A percentile compares a stretch with the other conserved stretches of the same genome.
Evolutionary conservation across 2,329 filamentous ascomycete genomes (phyloP).

Genomic region (Anthostomella pinea): DNA sequence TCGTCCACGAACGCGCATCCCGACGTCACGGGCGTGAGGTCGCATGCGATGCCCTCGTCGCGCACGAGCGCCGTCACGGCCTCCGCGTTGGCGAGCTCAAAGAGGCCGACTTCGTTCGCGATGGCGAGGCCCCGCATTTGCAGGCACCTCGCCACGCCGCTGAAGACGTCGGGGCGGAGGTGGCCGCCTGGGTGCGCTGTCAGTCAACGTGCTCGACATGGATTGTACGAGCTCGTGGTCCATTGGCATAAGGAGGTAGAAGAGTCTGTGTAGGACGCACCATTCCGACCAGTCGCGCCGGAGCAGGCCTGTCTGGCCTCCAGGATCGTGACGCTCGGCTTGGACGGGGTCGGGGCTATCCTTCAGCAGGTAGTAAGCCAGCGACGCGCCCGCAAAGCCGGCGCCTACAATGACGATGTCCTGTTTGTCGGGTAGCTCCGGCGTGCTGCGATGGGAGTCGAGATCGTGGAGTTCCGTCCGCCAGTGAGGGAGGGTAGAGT

Average conservation of each 20-base stretch:
- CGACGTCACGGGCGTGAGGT: constrained; percentile 25
- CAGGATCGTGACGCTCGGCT: constrained; percentile 23
- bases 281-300: constrained; percentile 28
- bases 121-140: constrained; percentile 18
- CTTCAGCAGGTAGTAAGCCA: constrained; percentile 44
- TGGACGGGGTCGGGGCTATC: constrained; percentile 23
- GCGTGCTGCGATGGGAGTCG: constrained; percentile 48
- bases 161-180: constrained; percentile 23
- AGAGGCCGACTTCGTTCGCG: constrained; percentile 29
- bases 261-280: too few species aligned
- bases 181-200: constrained; percentile 22
- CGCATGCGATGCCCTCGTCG: constrained; percentile 33
- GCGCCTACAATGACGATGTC: constrained; percentile 51
- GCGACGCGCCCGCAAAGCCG: constrained; percentile 50
- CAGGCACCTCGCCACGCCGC: constrained; percentile 19
- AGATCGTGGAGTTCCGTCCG: constrained; percentile 50
- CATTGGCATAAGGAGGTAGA: too few species aligned
- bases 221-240: too few species aligned
- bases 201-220: too few species aligned
- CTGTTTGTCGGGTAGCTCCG: constrained; percentile 43
- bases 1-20: constrained; percentile 29
- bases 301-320: constrained; percentile 30
- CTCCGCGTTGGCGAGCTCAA: constrained; percentile 27
- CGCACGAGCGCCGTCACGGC: constrained; percentile 29
- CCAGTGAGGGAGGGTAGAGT: constrained; percentile 49